phyloP scores from a whole-genome alignment of 805 yeast genomes.

The Candida tammaniensis region DNA sequence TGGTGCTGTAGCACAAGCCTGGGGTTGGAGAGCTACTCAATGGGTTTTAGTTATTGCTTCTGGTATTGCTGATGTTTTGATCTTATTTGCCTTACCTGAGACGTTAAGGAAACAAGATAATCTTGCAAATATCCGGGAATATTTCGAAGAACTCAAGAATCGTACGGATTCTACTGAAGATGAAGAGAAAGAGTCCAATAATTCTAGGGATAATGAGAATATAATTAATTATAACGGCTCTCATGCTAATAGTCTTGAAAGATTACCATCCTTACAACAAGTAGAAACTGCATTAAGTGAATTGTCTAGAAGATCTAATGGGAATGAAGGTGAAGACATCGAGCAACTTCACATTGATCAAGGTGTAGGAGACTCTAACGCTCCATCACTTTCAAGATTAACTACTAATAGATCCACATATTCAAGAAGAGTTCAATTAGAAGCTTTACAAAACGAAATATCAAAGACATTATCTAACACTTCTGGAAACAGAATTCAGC shows the following conservation, averaged over 20 bases:
- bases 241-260: too few relatives aligned
- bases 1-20: constrained; percentile 63
- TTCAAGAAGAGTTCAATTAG: constrained; percentile 25
- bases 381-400: constrained; percentile 37
- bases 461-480: constrained; percentile 4
- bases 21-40: constrained; percentile 90
- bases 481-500: too few relatives aligned
- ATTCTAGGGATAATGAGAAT: background rate
- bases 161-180: constrained; percentile 5
- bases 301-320: constrained; percentile 1
- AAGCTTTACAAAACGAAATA: constrained; percentile 16
- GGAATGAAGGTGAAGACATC: constrained; percentile 8
- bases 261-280: background rate
- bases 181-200: background rate
- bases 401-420: constrained; percentile 32
- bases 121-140: constrained; percentile 48
- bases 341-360: constrained; percentile 14
- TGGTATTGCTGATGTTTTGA: constrained; percentile 47
- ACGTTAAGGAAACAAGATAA: constrained; percentile 67
- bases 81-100: constrained; percentile 70
- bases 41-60: constrained; percentile 76
- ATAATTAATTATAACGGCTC: too few relatives aligned
- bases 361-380: constrained; percentile 36
- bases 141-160: constrained; percentile 23
- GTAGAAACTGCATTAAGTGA: constrained; percentile 5